A percentile compares a stretch with the other conserved stretches of the same genome.
phyloP scores from a whole-genome alignment of 495 filamentous ascomycete genomes.

The Neurospora sublineolata region DNA sequence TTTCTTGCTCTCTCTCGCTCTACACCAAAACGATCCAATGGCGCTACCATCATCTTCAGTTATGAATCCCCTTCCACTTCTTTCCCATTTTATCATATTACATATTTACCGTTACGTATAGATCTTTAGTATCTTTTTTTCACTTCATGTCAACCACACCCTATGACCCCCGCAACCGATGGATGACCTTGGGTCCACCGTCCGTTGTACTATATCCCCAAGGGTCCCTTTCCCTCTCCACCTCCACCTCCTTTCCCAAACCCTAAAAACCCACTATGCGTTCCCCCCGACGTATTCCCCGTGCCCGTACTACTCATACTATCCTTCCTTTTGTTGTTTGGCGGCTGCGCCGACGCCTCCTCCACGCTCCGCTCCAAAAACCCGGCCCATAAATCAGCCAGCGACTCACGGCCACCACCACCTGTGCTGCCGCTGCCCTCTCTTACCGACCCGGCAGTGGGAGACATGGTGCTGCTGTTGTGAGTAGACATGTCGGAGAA shows the following conservation, averaged over 20 bases:
- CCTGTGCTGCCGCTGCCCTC: constrained; percentile 34
- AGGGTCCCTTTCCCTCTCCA: background rate
- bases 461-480: constrained; percentile 24
- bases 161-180: no score
- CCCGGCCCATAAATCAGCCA: constrained; percentile 85
- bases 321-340: constrained; percentile 20
- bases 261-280: background rate
- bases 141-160: background rate
- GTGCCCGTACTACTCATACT: constrained; percentile 26
- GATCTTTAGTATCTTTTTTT: background rate
- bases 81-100: background rate
- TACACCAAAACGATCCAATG: background rate
- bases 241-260: background rate
- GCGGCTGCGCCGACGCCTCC: constrained; percentile 27
- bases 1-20: background rate
- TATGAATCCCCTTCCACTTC: background rate
- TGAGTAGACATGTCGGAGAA: constrained; percentile 43
- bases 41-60: background rate
- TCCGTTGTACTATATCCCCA: background rate
- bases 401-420: constrained; percentile 40
- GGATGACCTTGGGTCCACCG: background rate
- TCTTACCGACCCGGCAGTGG: background rate
- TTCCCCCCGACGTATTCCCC: constrained; percentile 22
- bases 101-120: background rate
- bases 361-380: constrained; percentile 78